phyloP scores from a whole-genome alignment of 2,329 filamentous ascomycete genomes.

The Penicillium glabrum region DNA sequence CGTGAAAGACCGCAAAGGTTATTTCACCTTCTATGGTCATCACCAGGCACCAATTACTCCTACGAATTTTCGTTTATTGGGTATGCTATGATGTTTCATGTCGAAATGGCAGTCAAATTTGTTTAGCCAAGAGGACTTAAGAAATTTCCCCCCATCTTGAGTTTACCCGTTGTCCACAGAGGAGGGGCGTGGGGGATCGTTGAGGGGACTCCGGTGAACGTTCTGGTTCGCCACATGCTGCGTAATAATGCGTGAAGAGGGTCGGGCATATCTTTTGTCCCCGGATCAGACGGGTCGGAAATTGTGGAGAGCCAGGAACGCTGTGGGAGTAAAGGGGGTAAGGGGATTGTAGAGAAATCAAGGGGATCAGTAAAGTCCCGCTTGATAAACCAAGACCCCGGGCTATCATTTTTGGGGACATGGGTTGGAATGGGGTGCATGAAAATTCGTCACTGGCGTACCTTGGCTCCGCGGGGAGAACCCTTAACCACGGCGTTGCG shows the following conservation, averaged over 20 bases:
- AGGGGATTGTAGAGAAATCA: background rate
- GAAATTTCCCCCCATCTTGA: background rate
- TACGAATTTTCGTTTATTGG: background rate
- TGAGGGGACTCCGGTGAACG: conserved; percentile 5
- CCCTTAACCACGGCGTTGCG: conserved; percentile 16
- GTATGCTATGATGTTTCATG: no score
- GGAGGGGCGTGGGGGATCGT: background rate
- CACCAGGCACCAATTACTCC: background rate
- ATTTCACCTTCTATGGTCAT: background rate
- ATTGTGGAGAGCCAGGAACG: conserved; percentile 10
- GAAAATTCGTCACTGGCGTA: background rate
- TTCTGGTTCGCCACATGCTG: conserved; percentile 11
- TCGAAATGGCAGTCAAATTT: no score
- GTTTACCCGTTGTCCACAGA: conserved; percentile 14
- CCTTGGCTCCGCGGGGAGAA: conserved; percentile 12
- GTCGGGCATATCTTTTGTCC: conserved; percentile 5
- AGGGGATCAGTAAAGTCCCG: conserved; percentile 6
- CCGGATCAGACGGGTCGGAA: conserved; percentile 10
- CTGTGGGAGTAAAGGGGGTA: background rate
- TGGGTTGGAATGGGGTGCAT: background rate
- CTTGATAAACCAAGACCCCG: background rate
- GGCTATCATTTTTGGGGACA: background rate
- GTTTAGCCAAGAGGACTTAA: background rate
- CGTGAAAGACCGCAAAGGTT: background rate
- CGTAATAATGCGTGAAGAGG: conserved; percentile 3